phyloP scores from a whole-genome alignment of 1,139 yeast genomes.

The Pichia kudriavzevii region DNA sequence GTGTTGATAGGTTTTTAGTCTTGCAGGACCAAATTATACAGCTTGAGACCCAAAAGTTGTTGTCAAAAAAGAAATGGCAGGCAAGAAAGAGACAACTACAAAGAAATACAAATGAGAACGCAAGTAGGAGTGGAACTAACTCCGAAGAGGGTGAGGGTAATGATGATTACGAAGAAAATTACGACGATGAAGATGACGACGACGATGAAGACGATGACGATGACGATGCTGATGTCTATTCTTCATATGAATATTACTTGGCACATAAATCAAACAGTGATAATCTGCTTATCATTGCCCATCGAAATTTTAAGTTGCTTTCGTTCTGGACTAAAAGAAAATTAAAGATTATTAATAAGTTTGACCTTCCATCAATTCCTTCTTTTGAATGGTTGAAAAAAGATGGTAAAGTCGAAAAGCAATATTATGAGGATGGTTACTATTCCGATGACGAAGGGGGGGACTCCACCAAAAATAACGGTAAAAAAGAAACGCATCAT shows the following conservation, averaged over 20 bases:
- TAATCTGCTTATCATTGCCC: slow-evolving; percentile 13
- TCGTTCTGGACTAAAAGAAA: slow-evolving; percentile 25
- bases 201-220: slow-evolving; percentile 12
- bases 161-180: slow-evolving; percentile 7
- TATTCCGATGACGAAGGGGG: slow-evolving; percentile 19
- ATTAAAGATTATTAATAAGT: slow-evolving; percentile 33
- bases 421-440: slow-evolving; percentile 30
- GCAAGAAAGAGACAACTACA: not conserved
- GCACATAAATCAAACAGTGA: slow-evolving; percentile 1
- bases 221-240: slow-evolving; percentile 4
- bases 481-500: slow-evolving; percentile 2
- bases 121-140: too few species aligned
- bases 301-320: slow-evolving; percentile 16
- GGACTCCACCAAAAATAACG: slow-evolving; percentile 11
- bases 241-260: not conserved
- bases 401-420: slow-evolving; percentile 25
- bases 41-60: slow-evolving; percentile 46
- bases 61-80: slow-evolving; percentile 17
- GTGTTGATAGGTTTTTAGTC: slow-evolving; percentile 50
- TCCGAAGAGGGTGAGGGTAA: slow-evolving; percentile 8
- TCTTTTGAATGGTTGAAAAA: slow-evolving; percentile 36
- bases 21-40: slow-evolving; percentile 64
- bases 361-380: slow-evolving; percentile 56
- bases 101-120: not conserved
- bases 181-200: slow-evolving; percentile 10